Percentiles rank a stretch among this genome's conserved stretches.
Evolutionary conservation across 176 grass and related monocot genomes (phyloP).

Genomic region (Urochloa ruziziensis): DNA sequence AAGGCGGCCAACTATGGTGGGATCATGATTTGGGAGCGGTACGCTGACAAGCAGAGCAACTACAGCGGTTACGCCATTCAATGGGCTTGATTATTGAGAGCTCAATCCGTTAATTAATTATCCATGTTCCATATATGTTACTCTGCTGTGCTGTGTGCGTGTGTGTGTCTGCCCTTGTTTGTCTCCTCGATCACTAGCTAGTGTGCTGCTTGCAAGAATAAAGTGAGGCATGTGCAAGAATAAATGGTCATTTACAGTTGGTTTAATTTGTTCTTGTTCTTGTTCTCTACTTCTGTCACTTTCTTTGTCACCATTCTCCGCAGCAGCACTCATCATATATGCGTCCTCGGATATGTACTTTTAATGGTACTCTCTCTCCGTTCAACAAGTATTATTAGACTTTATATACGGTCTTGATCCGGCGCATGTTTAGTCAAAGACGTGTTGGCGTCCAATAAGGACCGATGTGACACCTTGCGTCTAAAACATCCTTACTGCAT

Average conservation of each 20-base stretch:
- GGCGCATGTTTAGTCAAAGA: too few relatives aligned
- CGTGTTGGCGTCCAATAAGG: too few relatives aligned
- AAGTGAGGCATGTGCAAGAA: background rate
- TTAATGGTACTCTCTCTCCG: background rate
- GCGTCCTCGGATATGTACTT: background rate
- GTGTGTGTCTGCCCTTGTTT: background rate
- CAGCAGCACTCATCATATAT: background rate
- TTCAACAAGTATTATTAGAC: background rate
- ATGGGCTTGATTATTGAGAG: background rate
- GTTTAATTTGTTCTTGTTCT: background rate
- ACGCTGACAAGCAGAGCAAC: constrained; percentile 14
- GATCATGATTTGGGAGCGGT: constrained; percentile 20
- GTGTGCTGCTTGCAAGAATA: background rate
- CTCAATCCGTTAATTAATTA: background rate
- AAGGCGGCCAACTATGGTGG: constrained; percentile 27
- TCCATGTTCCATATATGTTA: background rate
- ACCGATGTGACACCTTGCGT: too few relatives aligned
- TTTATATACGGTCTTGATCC: too few relatives aligned
- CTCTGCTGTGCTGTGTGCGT: too few relatives aligned
- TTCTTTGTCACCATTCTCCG: background rate
- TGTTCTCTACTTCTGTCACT: background rate
- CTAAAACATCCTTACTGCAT: too few relatives aligned
- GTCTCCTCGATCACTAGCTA: background rate
- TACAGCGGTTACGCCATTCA: constrained; percentile 8
- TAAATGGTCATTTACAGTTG: background rate